These are phyloP conservation scores for Apiospora phragmitis DNA, from an alignment of 2,329 filamentous ascomycete species.

Conservation along the genomic window DNA sequence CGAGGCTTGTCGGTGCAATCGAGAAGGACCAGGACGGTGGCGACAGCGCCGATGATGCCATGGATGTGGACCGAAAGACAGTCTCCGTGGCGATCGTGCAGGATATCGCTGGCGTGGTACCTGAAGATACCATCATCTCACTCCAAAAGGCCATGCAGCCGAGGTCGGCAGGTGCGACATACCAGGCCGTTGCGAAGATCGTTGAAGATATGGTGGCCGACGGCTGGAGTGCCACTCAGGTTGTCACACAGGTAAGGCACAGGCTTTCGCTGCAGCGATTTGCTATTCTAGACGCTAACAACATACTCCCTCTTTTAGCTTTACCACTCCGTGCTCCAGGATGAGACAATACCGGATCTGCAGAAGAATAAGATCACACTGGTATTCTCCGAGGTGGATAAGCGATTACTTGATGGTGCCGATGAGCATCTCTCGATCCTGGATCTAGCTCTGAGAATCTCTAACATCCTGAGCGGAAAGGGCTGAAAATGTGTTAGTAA, in stretches of 20 bases:
- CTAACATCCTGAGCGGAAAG: constrained; percentile 63
- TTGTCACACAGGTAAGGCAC: constrained; percentile 70
- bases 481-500: constrained; percentile 19
- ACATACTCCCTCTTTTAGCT: constrained; percentile 48
- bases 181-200: constrained; percentile 72
- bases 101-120: constrained; percentile 95
- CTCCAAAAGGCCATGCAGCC: constrained; percentile 78
- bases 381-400: constrained; percentile 92
- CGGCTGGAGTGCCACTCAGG: constrained; percentile 92
- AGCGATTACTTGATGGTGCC: constrained; percentile 88
- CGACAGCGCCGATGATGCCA: constrained; percentile 50
- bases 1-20: constrained; percentile 75
- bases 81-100: constrained; percentile 82
- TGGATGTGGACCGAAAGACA: constrained; percentile 60
- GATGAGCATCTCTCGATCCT: constrained; percentile 93
- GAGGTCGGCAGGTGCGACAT: constrained; percentile 62
- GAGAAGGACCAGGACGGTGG: constrained; percentile 46
- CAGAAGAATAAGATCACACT: constrained; percentile 91
- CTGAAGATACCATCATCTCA: constrained; percentile 67
- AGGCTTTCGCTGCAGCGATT: background rate
- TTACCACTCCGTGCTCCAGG: constrained; percentile 79
- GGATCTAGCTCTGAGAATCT: constrained; percentile 81
- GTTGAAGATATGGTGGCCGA: constrained; percentile 93
- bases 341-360: constrained; percentile 78
- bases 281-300: background rate